Conservation (phyloP, 2,329 filamentous ascomycete species). For the Leptographium procerum region DNA sequence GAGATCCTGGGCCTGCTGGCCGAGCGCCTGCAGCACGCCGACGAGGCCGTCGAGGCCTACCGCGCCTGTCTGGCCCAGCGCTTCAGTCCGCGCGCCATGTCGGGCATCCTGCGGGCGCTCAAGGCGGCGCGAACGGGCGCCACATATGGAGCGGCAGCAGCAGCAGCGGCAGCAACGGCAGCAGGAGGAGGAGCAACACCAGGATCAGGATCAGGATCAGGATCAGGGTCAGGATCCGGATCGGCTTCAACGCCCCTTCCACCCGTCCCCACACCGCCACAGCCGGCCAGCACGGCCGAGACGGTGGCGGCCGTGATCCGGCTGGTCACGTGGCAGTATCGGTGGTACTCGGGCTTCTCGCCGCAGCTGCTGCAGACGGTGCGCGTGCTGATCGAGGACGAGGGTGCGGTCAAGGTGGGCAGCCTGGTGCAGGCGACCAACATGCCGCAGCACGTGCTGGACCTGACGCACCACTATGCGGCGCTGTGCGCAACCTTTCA, state of each 20-base stretch:
- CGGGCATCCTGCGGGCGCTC: constrained; percentile 70
- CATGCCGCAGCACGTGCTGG: constrained; percentile 81
- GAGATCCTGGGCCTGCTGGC: constrained; percentile 91
- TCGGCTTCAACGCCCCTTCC: too few relatives aligned
- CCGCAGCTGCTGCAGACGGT: constrained; percentile 80
- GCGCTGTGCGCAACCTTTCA: constrained; percentile 89
- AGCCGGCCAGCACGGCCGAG: constrained; percentile 49
- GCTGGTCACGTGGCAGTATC: constrained; percentile 93
- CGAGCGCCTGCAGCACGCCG: constrained; percentile 80
- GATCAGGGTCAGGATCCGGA: too few relatives aligned
- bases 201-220: too few relatives aligned
- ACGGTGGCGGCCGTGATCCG: constrained; percentile 79
- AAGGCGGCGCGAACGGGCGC: constrained; percentile 35
- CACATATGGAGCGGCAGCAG: not conserved
- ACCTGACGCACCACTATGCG: constrained; percentile 93
- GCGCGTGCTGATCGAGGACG: constrained; percentile 88
- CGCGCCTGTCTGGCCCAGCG: constrained; percentile 74
- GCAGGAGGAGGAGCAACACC: not conserved
- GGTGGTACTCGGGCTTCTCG: constrained; percentile 99
- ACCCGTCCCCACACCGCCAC: not conserved
- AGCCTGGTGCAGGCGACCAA: constrained; percentile 96
- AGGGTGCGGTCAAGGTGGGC: constrained; percentile 92
- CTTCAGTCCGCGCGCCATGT: constrained; percentile 87
- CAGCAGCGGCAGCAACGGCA: not conserved
- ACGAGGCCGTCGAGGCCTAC: constrained; percentile 90